Evolutionary conservation across 2,329 filamentous ascomycete genomes (phyloP).

Genomic region (Apiospora sp.): DNA sequence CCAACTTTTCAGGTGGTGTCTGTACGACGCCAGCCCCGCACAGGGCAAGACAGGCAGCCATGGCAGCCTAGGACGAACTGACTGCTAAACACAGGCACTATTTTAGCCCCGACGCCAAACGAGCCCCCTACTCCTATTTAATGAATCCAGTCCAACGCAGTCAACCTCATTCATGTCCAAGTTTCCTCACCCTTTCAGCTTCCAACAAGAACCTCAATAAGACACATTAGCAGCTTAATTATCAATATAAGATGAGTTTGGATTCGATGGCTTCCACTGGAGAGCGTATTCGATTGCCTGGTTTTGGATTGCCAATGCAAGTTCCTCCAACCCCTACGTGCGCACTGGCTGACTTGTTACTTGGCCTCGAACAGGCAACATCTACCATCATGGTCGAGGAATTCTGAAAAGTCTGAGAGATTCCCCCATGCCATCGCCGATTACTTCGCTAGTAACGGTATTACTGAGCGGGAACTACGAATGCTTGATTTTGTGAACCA

Average conservation of each 20-base stretch:
- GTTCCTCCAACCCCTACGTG: not conserved
- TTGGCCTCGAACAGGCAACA: not conserved
- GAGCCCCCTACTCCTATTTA: not conserved
- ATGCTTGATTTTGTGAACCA: constrained; percentile 9
- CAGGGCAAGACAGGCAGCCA: not conserved
- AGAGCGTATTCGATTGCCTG: not conserved
- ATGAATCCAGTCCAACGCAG: not conserved
- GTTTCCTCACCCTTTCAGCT: not conserved
- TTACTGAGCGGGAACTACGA: not conserved
- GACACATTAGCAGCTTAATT: not conserved
- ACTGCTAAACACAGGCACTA: not conserved
- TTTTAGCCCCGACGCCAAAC: not conserved
- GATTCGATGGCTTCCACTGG: not conserved
- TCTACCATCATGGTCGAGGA: not conserved
- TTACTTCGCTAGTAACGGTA: not conserved
- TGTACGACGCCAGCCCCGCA: not conserved
- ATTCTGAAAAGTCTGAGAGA: not conserved
- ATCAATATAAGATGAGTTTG: not conserved
- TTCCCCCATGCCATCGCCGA: not conserved
- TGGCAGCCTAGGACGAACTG: not conserved
- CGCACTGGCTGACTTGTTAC: not conserved
- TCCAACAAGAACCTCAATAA: not conserved
- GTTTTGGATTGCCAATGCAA: not conserved
- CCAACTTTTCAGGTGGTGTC: not conserved
- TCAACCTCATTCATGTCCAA: not conserved